A percentile compares a stretch with the other conserved stretches of the same genome.
These are phyloP conservation scores for Ophiognomonia clavigignenti-juglandacearum DNA, from an alignment of 2,329 filamentous ascomycete species.

Conservation along the genomic window DNA sequence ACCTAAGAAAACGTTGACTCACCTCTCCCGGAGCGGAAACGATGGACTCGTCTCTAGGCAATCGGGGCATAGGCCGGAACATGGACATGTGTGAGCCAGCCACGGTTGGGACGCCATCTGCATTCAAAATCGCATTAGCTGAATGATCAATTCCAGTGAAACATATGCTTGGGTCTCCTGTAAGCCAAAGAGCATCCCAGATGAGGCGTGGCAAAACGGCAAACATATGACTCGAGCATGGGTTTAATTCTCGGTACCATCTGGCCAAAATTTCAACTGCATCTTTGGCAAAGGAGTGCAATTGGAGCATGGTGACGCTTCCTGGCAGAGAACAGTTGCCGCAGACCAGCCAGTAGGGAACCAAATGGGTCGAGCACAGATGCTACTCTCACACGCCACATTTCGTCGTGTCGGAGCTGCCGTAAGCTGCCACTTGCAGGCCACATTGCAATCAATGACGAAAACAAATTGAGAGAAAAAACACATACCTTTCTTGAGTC, in stretches of 20 bases:
- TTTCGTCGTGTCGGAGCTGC: background rate
- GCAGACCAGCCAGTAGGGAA: background rate
- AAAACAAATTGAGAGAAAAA: slow-evolving; percentile 3
- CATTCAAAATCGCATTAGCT: slow-evolving; percentile 31
- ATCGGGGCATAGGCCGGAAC: slow-evolving; percentile 73
- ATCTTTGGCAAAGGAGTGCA: background rate
- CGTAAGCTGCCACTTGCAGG: background rate
- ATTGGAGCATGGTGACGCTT: slow-evolving; percentile 2
- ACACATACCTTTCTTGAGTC: slow-evolving; percentile 75
- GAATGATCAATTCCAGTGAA: slow-evolving; percentile 21
- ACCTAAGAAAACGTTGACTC: slow-evolving; percentile 11
- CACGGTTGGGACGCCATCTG: slow-evolving; percentile 71
- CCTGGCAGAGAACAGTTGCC: too few relatives aligned
- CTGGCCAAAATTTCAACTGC: background rate
- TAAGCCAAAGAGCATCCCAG: slow-evolving; percentile 5
- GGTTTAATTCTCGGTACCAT: background rate
- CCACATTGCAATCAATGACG: background rate
- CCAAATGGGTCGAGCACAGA: background rate
- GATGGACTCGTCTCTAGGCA: slow-evolving; percentile 49
- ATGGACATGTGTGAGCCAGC: slow-evolving; percentile 96
- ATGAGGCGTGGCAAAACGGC: slow-evolving; percentile 9
- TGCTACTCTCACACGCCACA: background rate
- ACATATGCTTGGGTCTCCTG: slow-evolving; percentile 12
- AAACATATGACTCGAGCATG: slow-evolving; percentile 12
- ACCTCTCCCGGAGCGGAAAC: slow-evolving; percentile 38